Conservation (phyloP, 108 stramenopile genomes). For the Nitzschia sp. region DNA sequence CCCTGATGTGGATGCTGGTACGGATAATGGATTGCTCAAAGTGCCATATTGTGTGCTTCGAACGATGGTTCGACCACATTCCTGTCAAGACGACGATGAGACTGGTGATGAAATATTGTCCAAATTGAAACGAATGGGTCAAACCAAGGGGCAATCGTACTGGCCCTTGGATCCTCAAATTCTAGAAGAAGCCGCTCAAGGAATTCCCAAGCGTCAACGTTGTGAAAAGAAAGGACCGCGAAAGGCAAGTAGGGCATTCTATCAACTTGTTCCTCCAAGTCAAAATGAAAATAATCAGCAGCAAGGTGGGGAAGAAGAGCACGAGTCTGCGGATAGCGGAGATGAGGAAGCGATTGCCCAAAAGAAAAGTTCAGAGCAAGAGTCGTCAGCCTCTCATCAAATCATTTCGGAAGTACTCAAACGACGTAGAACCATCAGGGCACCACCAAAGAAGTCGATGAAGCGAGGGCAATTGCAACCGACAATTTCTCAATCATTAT, state of each 20-base stretch:
- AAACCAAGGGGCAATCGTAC: slow-evolving; percentile 6
- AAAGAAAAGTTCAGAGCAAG: not conserved
- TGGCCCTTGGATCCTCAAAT: slow-evolving; percentile 23
- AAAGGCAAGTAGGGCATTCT: slow-evolving; percentile 1
- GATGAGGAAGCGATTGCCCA: too few species aligned
- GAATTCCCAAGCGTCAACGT: slow-evolving; percentile 7
- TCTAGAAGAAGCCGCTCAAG: slow-evolving; percentile 10
- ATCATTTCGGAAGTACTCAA: not conserved
- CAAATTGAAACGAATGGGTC: slow-evolving; percentile 1
- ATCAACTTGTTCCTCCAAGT: not conserved
- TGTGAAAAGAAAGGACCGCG: not conserved
- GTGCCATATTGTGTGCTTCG: slow-evolving; percentile 21
- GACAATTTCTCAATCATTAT: not conserved
- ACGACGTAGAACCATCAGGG: not conserved
- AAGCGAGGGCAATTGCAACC: not conserved
- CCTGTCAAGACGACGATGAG: not conserved
- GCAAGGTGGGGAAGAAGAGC: not conserved
- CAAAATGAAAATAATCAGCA: not conserved
- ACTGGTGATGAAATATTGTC: not conserved
- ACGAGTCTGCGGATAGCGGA: too few species aligned
- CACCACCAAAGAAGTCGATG: not conserved
- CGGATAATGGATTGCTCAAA: not conserved
- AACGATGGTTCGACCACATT: slow-evolving; percentile 6
- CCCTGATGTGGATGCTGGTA: not conserved
- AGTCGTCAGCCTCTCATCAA: not conserved